These are phyloP conservation scores for Dictyostelium firmibasis DNA, from an alignment of 78 protist species.

Conservation along the genomic window DNA sequence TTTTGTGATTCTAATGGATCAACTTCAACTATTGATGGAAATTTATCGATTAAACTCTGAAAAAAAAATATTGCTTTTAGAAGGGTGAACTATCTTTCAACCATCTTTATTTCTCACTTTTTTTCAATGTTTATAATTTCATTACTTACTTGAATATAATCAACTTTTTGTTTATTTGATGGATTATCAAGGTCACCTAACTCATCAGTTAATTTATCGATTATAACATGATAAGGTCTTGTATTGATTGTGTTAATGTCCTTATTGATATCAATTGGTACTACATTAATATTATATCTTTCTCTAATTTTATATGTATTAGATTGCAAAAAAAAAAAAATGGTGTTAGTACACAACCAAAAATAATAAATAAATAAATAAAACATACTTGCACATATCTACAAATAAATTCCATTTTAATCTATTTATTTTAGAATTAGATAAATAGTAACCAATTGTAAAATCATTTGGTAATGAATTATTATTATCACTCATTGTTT, in stretches of 20 bases:
- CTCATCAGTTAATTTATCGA: slow-evolving; percentile 70
- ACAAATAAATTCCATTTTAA: slow-evolving; percentile 60
- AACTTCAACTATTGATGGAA: slow-evolving; percentile 38
- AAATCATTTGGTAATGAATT: slow-evolving; percentile 3
- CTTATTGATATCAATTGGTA: slow-evolving; percentile 39
- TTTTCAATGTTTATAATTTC: neutral
- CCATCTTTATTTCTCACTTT: neutral
- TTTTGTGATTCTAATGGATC: slow-evolving; percentile 58
- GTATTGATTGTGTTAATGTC: neutral
- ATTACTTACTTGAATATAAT: slow-evolving; percentile 17
- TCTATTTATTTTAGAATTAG: slow-evolving; percentile 21
- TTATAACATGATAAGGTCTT: slow-evolving; percentile 55
- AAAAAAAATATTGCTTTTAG: neutral
- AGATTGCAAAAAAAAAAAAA: neutral
- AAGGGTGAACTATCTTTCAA: too few species aligned
- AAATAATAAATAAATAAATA: neutral
- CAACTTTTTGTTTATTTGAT: neutral
- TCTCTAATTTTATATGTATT: too few species aligned
- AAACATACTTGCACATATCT: slow-evolving; percentile 32
- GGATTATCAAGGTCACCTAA: neutral
- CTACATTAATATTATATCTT: slow-evolving; percentile 46
- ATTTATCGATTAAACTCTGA: slow-evolving; percentile 1
- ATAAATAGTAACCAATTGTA: slow-evolving; percentile 55
- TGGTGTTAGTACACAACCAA: neutral
- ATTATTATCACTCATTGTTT: neutral